A percentile compares a stretch with the other conserved stretches of the same genome.
Evolutionary conservation across 179 eudicot species (phyloP).

Genomic region (Amaranthus tricolor): DNA sequence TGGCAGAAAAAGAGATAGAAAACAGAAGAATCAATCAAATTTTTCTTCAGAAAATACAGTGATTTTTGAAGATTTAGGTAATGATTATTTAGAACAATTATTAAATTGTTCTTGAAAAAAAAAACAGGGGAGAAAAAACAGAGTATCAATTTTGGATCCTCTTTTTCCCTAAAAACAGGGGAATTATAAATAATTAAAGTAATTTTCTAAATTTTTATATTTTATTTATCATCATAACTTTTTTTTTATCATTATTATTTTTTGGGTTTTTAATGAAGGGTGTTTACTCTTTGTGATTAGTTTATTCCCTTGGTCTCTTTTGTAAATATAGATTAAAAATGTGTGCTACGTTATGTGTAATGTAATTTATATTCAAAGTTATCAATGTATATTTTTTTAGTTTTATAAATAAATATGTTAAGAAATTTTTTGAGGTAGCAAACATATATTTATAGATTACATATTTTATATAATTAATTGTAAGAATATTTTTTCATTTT

Average conservation of each 20-base stretch:
- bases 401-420: too few relatives aligned
- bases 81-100: conserved; percentile 59
- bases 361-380: too few relatives aligned
- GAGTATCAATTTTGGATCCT: neutral
- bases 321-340: conserved; percentile 15
- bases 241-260: neutral
- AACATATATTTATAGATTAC: too few relatives aligned
- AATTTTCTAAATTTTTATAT: too few relatives aligned
- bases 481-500: too few relatives aligned
- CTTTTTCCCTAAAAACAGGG: conserved; percentile 6
- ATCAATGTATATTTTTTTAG: too few relatives aligned
- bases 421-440: too few relatives aligned
- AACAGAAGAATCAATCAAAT: conserved; percentile 9
- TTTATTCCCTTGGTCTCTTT: conserved; percentile 14
- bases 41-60: conserved; percentile 26
- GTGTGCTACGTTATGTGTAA: neutral
- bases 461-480: too few relatives aligned
- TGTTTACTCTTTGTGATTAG: neutral
- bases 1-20: conserved; percentile 18
- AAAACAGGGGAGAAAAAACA: neutral
- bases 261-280: neutral
- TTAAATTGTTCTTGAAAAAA: conserved; percentile 30
- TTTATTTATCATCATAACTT: neutral
- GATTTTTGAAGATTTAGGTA: conserved; percentile 72
- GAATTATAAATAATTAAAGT: neutral